Base-by-base conservation (phyloP, 2,329 filamentous ascomycete species). In the Scedosporium apiospermum region DNA sequence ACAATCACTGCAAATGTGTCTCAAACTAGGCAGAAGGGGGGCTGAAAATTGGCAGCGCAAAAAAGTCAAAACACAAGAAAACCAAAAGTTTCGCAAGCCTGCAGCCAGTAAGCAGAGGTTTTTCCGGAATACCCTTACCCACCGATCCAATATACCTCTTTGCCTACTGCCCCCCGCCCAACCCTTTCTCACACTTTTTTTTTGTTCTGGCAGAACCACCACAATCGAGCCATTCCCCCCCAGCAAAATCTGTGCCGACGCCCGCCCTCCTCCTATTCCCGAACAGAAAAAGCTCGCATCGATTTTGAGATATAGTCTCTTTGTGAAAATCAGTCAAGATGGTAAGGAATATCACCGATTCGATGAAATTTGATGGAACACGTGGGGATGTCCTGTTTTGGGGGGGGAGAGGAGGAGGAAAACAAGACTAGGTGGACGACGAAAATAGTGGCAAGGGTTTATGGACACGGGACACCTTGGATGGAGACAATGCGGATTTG, bases 261-360 rank as follows among this genome's bases (percentile, higher is more conserved):
- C 55, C 16, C 44, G 44, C 44, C 10, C 55, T 16, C 30, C 55
- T 10, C 46, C 21, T 34, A 27, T 41, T 41, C n/a, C 27, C 27
- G 27, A 23, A 51, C 57, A 23, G 30, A 51, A 27, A 34, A 26
- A 60, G 58, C 44, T 61, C 58, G 58, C 41, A 44, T 61, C 58
- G 44, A 51, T 61, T 53, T 53, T 53, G 49, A 53, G 49, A 53
- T 53, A 53, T 26, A 53, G n/a, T 53, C 49, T 53, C 49, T 26
- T 55, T 58, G 30, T 41, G 44, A 51, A 55, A 61, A 61, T 61
- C 46, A 61, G 60, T 42, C 60, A 61, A 61, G 60, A 61, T 61
- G 60, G 60, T 61, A 34, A 61, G 60, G 46, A 44, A n/a, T 44
- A 14, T 27, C 30, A 9, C n/a, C 16, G 38, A 26, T 60, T 30